These are phyloP conservation scores for Fomitopsis palustris DNA, from an alignment of 1,284 basidiomycete species.

Conservation along the genomic window DNA sequence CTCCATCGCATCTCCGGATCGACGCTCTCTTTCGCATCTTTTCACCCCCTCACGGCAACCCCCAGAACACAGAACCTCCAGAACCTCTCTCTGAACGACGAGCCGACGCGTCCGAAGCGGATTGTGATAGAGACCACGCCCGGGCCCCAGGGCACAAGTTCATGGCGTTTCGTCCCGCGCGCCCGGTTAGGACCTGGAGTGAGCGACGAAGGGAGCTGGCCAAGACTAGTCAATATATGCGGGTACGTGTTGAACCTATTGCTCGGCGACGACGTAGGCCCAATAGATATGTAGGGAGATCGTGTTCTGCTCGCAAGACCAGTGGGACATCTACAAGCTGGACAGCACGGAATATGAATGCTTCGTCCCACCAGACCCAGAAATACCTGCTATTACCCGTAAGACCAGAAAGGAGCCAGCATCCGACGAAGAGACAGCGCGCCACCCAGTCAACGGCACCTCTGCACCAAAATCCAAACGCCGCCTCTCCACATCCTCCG, in stretches of 20 bases:
- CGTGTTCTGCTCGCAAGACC: constrained; percentile 57
- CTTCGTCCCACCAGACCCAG: constrained; percentile 44
- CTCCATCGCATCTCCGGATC: constrained; percentile 53
- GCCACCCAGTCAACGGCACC: background rate
- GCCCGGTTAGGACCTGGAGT: constrained; percentile 54
- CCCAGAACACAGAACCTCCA: constrained; percentile 32
- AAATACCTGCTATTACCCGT: constrained; percentile 28
- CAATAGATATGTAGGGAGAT: constrained; percentile 37
- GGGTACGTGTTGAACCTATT: constrained; percentile 46
- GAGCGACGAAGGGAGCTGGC: constrained; percentile 65
- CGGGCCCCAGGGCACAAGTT: constrained; percentile 38
- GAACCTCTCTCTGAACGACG: constrained; percentile 41
- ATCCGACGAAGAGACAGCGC: background rate
- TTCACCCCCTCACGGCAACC: constrained; percentile 63
- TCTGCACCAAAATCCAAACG: constrained; percentile 14
- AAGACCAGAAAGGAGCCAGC: constrained; percentile 11
- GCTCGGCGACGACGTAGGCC: background rate
- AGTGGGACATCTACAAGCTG: constrained; percentile 81
- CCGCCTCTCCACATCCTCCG: constrained; percentile 15
- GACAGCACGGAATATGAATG: constrained; percentile 65
- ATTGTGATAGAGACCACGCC: constrained; percentile 64
- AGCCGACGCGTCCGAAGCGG: constrained; percentile 56
- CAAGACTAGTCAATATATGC: constrained; percentile 59
- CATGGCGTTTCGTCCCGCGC: constrained; percentile 74
- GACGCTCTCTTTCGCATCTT: constrained; percentile 61